These are phyloP conservation scores for Trichocladium uniseriatum DNA, from an alignment of 495 filamentous ascomycete species.

Conservation along the genomic window DNA sequence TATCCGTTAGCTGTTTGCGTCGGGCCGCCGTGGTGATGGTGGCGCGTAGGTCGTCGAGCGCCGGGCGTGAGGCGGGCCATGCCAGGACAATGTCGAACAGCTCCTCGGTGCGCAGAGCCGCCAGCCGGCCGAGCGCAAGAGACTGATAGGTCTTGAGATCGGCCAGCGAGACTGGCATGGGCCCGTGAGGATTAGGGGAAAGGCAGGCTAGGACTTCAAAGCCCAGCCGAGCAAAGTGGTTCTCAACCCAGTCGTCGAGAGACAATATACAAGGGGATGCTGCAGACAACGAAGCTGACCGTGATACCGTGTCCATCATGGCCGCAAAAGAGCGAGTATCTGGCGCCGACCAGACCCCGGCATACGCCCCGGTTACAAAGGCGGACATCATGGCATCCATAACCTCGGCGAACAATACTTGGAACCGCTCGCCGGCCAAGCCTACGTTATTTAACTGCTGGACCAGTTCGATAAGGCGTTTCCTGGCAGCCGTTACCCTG, in stretches of 20 bases:
- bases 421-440: slow-evolving; percentile 62
- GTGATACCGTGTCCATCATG: slow-evolving; percentile 16
- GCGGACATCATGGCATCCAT: slow-evolving; percentile 61
- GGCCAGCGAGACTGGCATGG: slow-evolving; percentile 37
- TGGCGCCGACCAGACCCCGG: slow-evolving; percentile 42
- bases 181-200: slow-evolving; percentile 16
- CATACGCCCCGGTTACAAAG: slow-evolving; percentile 53
- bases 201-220: slow-evolving; percentile 49
- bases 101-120: slow-evolving; percentile 66
- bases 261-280: slow-evolving; percentile 47
- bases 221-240: slow-evolving; percentile 56
- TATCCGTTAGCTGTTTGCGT: slow-evolving; percentile 55
- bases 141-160: slow-evolving; percentile 75
- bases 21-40: slow-evolving; percentile 46
- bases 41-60: slow-evolving; percentile 62
- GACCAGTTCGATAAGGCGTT: slow-evolving; percentile 48
- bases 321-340: slow-evolving; percentile 8
- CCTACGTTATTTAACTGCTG: slow-evolving; percentile 60
- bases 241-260: slow-evolving; percentile 61
- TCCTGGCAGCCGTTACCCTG: slow-evolving; percentile 34
- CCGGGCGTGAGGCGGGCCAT: slow-evolving; percentile 75
- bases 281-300: slow-evolving; percentile 27
- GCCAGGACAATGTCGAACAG: slow-evolving; percentile 81
- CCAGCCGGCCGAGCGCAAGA: slow-evolving; percentile 68
- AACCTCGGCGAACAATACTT: slow-evolving; percentile 65